These are phyloP conservation scores for Claviceps sp. DNA, from an alignment of 2,329 filamentous ascomycete species.

Conservation along the genomic window DNA sequence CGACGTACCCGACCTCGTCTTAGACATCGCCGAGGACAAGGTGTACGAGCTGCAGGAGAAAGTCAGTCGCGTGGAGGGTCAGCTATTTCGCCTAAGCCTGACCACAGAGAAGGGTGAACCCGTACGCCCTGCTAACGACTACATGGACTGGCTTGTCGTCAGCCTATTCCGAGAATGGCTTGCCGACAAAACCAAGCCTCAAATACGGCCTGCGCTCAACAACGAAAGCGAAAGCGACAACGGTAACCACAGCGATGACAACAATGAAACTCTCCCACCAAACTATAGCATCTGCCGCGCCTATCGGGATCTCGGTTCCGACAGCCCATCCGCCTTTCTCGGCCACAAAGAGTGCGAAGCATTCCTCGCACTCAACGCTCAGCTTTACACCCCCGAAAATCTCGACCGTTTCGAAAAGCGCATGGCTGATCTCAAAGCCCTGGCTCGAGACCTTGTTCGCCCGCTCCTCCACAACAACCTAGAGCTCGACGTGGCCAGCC, in stretches of 20 bases:
- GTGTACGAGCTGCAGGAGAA: constrained; percentile 81
- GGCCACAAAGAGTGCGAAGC: constrained; percentile 78
- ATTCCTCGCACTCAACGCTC: constrained; percentile 72
- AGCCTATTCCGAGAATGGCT: constrained; percentile 87
- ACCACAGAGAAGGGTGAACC: constrained; percentile 71
- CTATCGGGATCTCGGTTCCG: constrained; percentile 39
- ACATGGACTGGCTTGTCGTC: constrained; percentile 80
- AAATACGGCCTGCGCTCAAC: constrained; percentile 27
- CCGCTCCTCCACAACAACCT: constrained; percentile 78
- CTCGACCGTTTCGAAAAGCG: constrained; percentile 72
- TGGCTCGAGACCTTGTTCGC: constrained; percentile 69
- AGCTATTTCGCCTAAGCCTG: constrained; percentile 68
- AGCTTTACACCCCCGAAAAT: constrained; percentile 78
- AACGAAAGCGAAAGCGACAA: constrained; percentile 7
- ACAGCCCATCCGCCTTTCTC: constrained; percentile 50
- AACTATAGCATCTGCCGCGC: no score
- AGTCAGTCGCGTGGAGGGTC: constrained; percentile 65
- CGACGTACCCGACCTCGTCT: constrained; percentile 58
- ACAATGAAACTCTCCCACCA: no score
- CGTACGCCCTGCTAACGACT: constrained; percentile 64
- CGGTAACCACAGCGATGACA: not conserved
- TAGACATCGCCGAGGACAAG: constrained; percentile 90
- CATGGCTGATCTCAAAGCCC: constrained; percentile 75
- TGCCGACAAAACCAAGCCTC: constrained; percentile 73
- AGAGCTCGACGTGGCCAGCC: constrained; percentile 54